Conservation (phyloP, 352 stramenopile genomes). For the Pythium volutum region DNA sequence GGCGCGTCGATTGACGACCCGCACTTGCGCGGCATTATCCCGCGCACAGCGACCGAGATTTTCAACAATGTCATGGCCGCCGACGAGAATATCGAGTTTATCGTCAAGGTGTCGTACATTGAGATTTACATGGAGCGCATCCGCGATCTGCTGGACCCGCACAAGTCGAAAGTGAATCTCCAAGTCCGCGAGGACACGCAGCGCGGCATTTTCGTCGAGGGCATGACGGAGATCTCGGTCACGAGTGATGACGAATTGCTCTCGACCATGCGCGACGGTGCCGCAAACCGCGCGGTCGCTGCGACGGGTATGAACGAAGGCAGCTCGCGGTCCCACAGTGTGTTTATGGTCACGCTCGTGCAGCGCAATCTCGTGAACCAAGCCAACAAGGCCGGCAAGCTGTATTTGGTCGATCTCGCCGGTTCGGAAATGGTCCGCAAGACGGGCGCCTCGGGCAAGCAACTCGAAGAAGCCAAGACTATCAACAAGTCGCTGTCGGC, state of each 20-base stretch:
- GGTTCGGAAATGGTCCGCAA: constrained; percentile 95
- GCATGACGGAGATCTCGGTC: constrained; percentile 92
- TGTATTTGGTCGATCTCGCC: constrained; percentile 93
- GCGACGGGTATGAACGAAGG: constrained; percentile 95
- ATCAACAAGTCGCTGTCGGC: constrained; percentile 95
- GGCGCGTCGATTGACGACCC: constrained; percentile 83
- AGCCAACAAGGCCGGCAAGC: constrained; percentile 85
- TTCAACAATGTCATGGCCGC: constrained; percentile 86
- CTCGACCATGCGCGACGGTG: constrained; percentile 77
- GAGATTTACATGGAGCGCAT: constrained; percentile 97
- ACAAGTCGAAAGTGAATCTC: constrained; percentile 90
- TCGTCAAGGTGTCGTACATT: constrained; percentile 92
- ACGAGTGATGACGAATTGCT: constrained; percentile 89
- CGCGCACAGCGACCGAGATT: constrained; percentile 83
- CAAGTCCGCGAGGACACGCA: constrained; percentile 88
- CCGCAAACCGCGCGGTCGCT: constrained; percentile 80
- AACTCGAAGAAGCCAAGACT: constrained; percentile 94
- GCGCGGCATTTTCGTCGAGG: constrained; percentile 91
- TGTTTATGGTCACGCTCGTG: constrained; percentile 91
- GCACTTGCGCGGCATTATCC: constrained; percentile 85
- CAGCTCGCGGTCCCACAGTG: constrained; percentile 86
- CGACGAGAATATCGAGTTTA: constrained; percentile 92
- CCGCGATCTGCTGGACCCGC: constrained; percentile 89
- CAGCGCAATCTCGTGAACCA: constrained; percentile 87
- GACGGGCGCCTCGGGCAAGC: constrained; percentile 84